Base-by-base conservation (phyloP, 169 alveolate species). In the Babesia divergens region DNA sequence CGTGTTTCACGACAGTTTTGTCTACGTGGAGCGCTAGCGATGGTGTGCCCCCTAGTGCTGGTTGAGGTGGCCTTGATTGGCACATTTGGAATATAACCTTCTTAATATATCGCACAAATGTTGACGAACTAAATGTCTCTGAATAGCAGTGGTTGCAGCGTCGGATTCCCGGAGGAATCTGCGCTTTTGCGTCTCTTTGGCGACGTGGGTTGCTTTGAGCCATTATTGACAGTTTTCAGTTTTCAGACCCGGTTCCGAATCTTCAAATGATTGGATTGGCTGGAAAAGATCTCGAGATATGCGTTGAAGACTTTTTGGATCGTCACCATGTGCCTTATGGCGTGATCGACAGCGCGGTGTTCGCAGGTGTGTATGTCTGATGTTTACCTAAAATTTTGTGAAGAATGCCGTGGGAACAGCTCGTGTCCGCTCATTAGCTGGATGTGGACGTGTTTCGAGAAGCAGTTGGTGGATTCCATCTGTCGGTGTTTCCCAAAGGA, bases 131-230 rank as follows among this genome's bases (percentile, higher is more conserved):
- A 40, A 40, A 40, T 40, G 47, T 11, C 47, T 40, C 11, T 16
- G 11, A 11, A 11, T 11, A 40, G 16, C 16, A 40, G 16, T 40
- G 47, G 16, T 22, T 9, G 3, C 2, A 20, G 47, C 20, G 44
- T 22, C 11, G 72, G 56, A 44, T 62, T 62, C 72, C 56, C 18
- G 22, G 72, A 62, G 72, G 72, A 62, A 62, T 62, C 72, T 16
- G 60, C 56, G 34, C 42, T 62, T 9, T 24, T 22, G 42, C 72
- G 72, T 7, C 49, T 62, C 3, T 22, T 62, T 5, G 82, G 70
- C 42, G 82, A 70, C 42, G 82, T 70, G 58, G 7, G 82, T 70
- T 20, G 18, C 16, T 2, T 16, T 6, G 13, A 31, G 46, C 22
- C 24, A 18, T 29, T 7, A 20, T 29, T 43, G 34, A 24, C 0